These are phyloP conservation scores for Clathrospora elynae DNA, from an alignment of 2,329 filamentous ascomycete genomes.

Conservation along the genomic window DNA sequence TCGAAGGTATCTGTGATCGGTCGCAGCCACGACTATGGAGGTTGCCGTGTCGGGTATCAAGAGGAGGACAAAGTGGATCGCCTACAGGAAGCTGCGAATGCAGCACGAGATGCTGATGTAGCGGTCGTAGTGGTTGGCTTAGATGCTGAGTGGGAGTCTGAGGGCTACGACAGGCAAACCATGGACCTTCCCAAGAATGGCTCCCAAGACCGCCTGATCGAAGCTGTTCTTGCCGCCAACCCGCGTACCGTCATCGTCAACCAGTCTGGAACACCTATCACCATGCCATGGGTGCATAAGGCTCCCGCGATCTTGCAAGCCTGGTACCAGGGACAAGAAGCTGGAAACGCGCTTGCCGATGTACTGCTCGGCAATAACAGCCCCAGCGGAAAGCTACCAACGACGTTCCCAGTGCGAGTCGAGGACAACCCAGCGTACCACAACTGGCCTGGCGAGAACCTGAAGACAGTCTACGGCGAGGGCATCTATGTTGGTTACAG, in stretches of 20 bases:
- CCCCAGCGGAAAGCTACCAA: constrained; percentile 74
- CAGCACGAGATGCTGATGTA: constrained; percentile 73
- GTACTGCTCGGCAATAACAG: constrained; percentile 75
- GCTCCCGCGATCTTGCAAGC: constrained; percentile 72
- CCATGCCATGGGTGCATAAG: constrained; percentile 70
- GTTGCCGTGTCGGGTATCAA: constrained; percentile 73
- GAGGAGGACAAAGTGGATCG: constrained; percentile 67
- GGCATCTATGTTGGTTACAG: constrained; percentile 75
- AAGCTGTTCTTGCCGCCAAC: constrained; percentile 67
- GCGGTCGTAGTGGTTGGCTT: constrained; percentile 79
- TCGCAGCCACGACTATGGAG: constrained; percentile 70
- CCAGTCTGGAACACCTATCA: constrained; percentile 74
- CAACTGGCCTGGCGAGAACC: constrained; percentile 74
- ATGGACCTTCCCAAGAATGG: constrained; percentile 64
- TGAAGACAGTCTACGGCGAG: constrained; percentile 71
- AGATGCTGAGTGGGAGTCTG: constrained; percentile 78
- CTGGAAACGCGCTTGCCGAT: constrained; percentile 79
- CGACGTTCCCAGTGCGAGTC: constrained; percentile 66
- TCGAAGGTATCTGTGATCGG: constrained; percentile 63
- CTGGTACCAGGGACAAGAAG: constrained; percentile 89
- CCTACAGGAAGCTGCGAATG: constrained; percentile 62
- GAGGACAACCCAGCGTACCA: constrained; percentile 72
- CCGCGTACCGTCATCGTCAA: constrained; percentile 72
- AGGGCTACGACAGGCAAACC: constrained; percentile 67
- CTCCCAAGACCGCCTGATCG: constrained; percentile 67